phyloP scores from a whole-genome alignment of 2,329 filamentous ascomycete genomes.

The Diaporthe capsici region DNA sequence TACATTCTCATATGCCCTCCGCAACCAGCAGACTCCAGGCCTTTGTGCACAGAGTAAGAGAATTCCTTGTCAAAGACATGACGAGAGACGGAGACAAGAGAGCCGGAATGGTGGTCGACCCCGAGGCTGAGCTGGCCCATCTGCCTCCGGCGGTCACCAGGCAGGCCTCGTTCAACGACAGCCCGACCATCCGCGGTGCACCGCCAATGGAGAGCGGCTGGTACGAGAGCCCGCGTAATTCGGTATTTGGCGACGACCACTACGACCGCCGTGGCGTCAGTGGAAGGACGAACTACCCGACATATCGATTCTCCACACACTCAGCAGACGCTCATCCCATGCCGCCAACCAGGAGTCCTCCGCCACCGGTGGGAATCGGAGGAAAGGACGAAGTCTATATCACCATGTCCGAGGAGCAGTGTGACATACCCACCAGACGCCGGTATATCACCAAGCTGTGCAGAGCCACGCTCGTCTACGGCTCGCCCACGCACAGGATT shows the following conservation, averaged over 20 bases:
- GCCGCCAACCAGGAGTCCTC: background rate
- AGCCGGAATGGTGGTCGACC: constrained; percentile 3
- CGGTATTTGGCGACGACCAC: background rate
- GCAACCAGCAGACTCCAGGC: constrained; percentile 21
- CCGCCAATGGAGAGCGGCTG: constrained; percentile 20
- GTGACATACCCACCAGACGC: constrained; percentile 10
- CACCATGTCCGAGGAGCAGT: constrained; percentile 19
- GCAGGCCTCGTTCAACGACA: constrained; percentile 23
- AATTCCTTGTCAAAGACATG: constrained; percentile 23
- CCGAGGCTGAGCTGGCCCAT: constrained; percentile 23
- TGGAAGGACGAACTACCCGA: constrained; percentile 13
- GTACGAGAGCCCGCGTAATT: constrained; percentile 12
- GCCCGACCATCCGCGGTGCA: constrained; percentile 14
- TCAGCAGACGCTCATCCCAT: background rate
- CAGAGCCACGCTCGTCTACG: constrained; percentile 15
- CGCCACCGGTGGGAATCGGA: background rate
- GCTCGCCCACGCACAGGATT: constrained; percentile 17
- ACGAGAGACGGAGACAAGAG: constrained; percentile 28
- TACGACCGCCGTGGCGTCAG: constrained; percentile 12
- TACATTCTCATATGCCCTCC: constrained; percentile 20
- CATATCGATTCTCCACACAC: constrained; percentile 13
- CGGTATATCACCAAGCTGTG: constrained; percentile 21
- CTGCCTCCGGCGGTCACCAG: constrained; percentile 13
- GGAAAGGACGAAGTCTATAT: constrained; percentile 16
- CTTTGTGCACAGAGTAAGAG: constrained; percentile 11